Evolutionary conservation across 2,329 filamentous ascomycete genomes (phyloP).

Genomic region (Fusarium begoniae): DNA sequence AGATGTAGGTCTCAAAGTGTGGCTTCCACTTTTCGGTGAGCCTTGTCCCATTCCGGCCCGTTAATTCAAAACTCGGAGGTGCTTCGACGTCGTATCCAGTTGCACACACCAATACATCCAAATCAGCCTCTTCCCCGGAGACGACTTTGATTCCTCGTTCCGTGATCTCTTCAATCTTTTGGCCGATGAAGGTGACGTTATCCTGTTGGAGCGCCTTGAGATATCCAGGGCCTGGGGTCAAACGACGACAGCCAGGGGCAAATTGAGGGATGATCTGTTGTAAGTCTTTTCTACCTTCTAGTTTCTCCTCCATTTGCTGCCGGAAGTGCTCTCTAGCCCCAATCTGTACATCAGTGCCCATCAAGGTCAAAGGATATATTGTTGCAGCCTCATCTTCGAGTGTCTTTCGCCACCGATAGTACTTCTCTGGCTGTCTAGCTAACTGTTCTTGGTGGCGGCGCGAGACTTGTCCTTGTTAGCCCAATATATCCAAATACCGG

Average conservation of each 20-base stretch:
- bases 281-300: background rate
- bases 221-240: background rate
- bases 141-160: background rate
- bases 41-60: accelerated
- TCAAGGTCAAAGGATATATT: background rate
- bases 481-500: accelerated
- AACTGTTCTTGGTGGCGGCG: background rate
- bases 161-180: background rate
- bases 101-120: background rate
- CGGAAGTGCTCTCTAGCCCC: background rate
- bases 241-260: background rate
- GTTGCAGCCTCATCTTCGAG: background rate
- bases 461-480: background rate
- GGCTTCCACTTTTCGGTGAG: background rate
- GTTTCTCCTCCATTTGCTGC: background rate
- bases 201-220: background rate
- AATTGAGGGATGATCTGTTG: accelerated
- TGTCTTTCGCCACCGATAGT: background rate
- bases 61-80: accelerated
- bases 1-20: background rate
- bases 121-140: background rate
- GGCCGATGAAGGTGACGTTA: background rate
- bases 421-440: accelerated
- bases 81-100: background rate
- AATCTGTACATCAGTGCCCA: accelerated